These are phyloP conservation scores for Sicyos baderoa DNA, from an alignment of 306 rosid genomes.

Conservation along the genomic window DNA sequence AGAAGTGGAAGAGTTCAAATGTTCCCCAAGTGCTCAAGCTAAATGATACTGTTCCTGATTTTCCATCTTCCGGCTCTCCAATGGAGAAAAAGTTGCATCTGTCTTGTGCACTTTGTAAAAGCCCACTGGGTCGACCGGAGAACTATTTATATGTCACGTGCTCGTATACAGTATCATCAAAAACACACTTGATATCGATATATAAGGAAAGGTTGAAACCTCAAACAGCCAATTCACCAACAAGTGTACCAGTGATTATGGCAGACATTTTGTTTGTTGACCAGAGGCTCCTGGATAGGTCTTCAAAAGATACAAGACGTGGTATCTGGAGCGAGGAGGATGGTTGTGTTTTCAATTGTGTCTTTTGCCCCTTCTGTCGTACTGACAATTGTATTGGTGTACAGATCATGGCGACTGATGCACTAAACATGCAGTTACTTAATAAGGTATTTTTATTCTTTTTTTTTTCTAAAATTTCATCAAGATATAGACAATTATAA, in stretches of 20 bases:
- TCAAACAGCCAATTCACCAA: conserved; percentile 22
- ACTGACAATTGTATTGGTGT: conserved; percentile 57
- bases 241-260: conserved; percentile 42
- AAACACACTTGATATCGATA: conserved; percentile 50
- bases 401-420: conserved; percentile 64
- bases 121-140: conserved; percentile 63
- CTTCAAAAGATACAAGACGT: conserved; percentile 31
- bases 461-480: neutral
- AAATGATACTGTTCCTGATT: conserved; percentile 23
- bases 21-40: conserved; percentile 24
- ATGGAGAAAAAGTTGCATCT: conserved; percentile 41
- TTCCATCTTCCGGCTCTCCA: conserved; percentile 26
- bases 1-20: conserved; percentile 25
- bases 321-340: conserved; percentile 78
- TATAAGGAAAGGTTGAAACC: conserved; percentile 29
- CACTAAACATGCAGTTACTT: conserved; percentile 55
- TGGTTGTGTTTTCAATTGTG: conserved; percentile 66
- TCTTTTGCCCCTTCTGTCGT: conserved; percentile 76
- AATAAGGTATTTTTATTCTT: conserved; percentile 43
- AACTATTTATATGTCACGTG: conserved; percentile 49
- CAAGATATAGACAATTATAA: neutral
- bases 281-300: conserved; percentile 37
- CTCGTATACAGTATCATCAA: conserved; percentile 41
- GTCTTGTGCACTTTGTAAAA: conserved; percentile 68
- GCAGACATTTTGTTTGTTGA: conserved; percentile 51